Base-by-base conservation (phyloP, 331 rosid species). In the Acacia pycnantha region DNA sequence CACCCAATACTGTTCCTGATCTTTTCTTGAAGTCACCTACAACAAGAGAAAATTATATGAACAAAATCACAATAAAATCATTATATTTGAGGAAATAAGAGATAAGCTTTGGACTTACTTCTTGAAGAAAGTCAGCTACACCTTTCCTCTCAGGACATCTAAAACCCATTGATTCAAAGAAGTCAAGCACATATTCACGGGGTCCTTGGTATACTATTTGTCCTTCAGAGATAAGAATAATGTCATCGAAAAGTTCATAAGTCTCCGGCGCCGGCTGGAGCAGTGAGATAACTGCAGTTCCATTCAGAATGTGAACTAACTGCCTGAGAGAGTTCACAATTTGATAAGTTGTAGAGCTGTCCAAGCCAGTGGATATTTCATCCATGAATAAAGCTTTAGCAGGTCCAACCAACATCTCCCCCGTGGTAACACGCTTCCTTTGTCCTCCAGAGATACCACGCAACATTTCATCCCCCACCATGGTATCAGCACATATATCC, bases 401-500 rank as follows among this genome's bases (percentile, higher is more conserved):
- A 22, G 92, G 92, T 79, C 94, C 92, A 33, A 90, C 88, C 24
- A 88, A 64, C 94, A 90, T 85, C 73, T 85, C 88, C 24, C 97
- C 97, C 2, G 91, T 90, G 13, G 97, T 93, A 6, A 93, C 97
- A 82, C 97, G 87, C 86, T 91, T 93, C 73, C 80, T 86, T 81
- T 92, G 94, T 76, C 97, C 97, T 61, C 97, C 97, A 4, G 94
- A 92, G 65, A 92, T 89, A 3, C 97, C 97, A 21, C 94, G 87
- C 68, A 84, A n/a, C 91, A 89, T 86, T 78, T 80, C 89, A 83
- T 89, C 87, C 16, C 97, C 97, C 3, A 90, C 91, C 85, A 90
- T 47, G 46, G 89, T 88, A 81, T 90, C 98, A 35, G 97, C 94
- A 82, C 98, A 94, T 3, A 83, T 88, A 71, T 92, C 97, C 90